Percentiles rank a stretch among this genome's conserved stretches.
These are phyloP conservation scores for Carpinus fangiana DNA, from an alignment of 306 rosid species.

Conservation along the genomic window DNA sequence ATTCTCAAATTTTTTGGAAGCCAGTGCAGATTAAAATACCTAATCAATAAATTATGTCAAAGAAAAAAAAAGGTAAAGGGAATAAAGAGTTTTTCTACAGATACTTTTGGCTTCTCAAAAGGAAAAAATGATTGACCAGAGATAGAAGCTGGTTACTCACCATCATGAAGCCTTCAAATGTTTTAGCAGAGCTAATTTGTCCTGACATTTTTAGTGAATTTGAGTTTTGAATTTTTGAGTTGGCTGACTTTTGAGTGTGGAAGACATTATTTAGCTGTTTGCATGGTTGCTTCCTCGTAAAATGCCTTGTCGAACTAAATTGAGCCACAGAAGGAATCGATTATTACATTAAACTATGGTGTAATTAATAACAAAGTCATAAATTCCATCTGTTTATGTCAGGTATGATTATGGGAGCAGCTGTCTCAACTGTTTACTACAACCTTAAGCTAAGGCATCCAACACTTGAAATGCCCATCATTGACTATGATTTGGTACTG, in stretches of 20 bases:
- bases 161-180: neutral
- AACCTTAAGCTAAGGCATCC: constrained; percentile 88
- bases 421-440: constrained; percentile 75
- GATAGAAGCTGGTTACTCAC: neutral
- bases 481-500: constrained; percentile 85
- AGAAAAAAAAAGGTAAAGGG: neutral
- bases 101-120: neutral
- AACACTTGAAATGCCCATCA: constrained; percentile 63
- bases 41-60: neutral
- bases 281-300: neutral
- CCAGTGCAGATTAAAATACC: neutral
- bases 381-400: constrained; percentile 20
- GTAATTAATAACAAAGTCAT: neutral
- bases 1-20: neutral
- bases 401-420: constrained; percentile 98
- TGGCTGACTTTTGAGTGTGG: constrained; percentile 4
- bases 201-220: too few relatives aligned
- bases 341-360: neutral
- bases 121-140: neutral
- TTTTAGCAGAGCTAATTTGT: neutral
- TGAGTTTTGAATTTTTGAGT: neutral
- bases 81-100: neutral
- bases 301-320: neutral
- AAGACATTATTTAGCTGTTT: neutral
- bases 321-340: neutral